Evolutionary conservation across 2,329 filamentous ascomycete genomes (phyloP).

Genomic region (Xylariaceae sp.): DNA sequence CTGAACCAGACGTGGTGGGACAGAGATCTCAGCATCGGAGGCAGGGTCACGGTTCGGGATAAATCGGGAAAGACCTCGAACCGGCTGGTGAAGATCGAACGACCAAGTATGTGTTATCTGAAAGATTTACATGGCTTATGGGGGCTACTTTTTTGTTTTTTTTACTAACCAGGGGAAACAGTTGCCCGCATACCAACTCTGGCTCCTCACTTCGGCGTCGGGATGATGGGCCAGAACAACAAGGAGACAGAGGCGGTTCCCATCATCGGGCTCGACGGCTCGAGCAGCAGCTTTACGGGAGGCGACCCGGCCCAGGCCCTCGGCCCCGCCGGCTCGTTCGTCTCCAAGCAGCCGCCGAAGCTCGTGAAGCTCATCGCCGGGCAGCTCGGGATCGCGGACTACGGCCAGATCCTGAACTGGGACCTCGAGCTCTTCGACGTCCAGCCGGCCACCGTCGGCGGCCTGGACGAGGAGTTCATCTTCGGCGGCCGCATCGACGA

Average conservation of each 20-base stretch:
- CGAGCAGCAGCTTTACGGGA: constrained; percentile 41
- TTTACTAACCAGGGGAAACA: constrained; percentile 22
- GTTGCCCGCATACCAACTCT: constrained; percentile 86
- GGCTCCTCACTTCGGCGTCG: constrained; percentile 86
- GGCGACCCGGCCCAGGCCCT: constrained; percentile 39
- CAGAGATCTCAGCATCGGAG: constrained; percentile 84
- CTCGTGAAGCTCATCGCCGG: constrained; percentile 78
- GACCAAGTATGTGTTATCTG: constrained; percentile 66
- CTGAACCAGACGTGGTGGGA: constrained; percentile 96
- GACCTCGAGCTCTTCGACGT: constrained; percentile 92
- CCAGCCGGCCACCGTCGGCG: constrained; percentile 77
- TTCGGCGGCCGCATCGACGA: constrained; percentile 94
- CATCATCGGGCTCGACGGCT: constrained; percentile 82
- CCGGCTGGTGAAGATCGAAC: constrained; percentile 84
- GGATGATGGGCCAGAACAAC: constrained; percentile 64
- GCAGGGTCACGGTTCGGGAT: constrained; percentile 79
- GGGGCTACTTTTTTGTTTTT: too few species aligned
- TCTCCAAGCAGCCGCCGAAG: constrained; percentile 75
- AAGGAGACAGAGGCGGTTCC: constrained; percentile 91
- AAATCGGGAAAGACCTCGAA: constrained; percentile 68
- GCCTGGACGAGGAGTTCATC: constrained; percentile 88
- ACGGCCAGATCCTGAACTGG: constrained; percentile 82
- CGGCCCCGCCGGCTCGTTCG: constrained; percentile 66
- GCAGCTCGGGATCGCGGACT: constrained; percentile 68
- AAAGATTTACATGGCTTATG: not conserved